phyloP scores from a whole-genome alignment of 116 monocot species.

The Papilionanthe hybrid region DNA sequence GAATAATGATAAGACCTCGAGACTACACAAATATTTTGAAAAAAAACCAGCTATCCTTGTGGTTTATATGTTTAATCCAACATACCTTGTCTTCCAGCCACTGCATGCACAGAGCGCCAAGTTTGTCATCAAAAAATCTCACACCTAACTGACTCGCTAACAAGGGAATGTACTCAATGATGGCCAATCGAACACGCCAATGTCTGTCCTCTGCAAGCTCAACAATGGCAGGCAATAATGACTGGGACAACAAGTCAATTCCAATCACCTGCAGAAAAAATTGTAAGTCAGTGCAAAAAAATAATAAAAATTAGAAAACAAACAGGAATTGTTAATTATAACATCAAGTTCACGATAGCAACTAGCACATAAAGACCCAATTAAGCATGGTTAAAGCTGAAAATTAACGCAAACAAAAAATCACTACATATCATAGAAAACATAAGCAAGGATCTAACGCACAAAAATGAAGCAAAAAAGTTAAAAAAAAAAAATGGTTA shows the following conservation, averaged over 20 bases:
- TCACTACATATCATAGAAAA: not conserved
- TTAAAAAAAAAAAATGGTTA: not conserved
- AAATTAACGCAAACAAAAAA: not conserved
- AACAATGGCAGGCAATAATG: conserved; percentile 75
- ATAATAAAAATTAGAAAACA: not conserved
- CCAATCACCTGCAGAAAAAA: conserved; percentile 61
- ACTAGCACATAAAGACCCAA: not conserved
- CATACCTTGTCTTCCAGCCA: conserved; percentile 98
- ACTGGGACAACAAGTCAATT: conserved; percentile 76
- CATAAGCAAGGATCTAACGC: not conserved
- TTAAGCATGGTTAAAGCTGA: not conserved
- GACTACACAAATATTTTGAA: not conserved
- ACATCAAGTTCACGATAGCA: not conserved
- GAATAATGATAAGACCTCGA: not conserved
- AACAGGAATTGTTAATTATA: not conserved
- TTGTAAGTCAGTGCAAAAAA: not conserved
- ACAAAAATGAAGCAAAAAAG: not conserved
- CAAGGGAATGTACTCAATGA: conserved; percentile 83
- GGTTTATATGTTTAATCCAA: not conserved
- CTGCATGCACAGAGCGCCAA: conserved; percentile 95
- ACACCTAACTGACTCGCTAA: conserved; percentile 59
- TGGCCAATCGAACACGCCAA: conserved; percentile 84
- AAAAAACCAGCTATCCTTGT: not conserved
- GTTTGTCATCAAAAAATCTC: conserved; percentile 86
- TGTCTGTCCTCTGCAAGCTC: conserved; percentile 88